phyloP scores from a whole-genome alignment of 129 eudicot genomes.

The Pseudognaphalium luteoalbum region DNA sequence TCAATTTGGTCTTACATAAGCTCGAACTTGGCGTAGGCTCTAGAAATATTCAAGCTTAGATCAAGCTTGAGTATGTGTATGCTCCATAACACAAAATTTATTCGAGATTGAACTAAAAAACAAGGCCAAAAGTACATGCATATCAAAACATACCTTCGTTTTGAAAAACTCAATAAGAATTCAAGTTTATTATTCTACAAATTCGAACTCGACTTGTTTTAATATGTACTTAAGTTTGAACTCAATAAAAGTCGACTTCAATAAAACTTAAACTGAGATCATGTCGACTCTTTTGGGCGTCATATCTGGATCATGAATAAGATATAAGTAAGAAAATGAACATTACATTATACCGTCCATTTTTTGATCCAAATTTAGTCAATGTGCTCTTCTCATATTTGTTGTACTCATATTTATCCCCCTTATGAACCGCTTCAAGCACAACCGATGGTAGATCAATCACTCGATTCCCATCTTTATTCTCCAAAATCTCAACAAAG shows the following conservation, averaged over 20 bases:
- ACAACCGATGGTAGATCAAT: slow-evolving; percentile 55
- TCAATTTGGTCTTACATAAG: background rate
- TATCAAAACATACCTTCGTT: background rate
- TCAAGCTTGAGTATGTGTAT: background rate
- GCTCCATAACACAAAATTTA: background rate
- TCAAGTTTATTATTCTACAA: background rate
- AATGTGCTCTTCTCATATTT: slow-evolving; percentile 36
- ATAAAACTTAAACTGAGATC: background rate
- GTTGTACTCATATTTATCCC: slow-evolving; percentile 20
- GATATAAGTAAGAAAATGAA: slow-evolving; percentile 27
- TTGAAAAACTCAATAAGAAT: background rate
- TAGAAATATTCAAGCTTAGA: background rate
- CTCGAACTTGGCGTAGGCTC: background rate
- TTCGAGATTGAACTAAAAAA: background rate
- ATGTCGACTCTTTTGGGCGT: background rate
- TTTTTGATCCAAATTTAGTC: slow-evolving; percentile 43
- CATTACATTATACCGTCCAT: slow-evolving; percentile 93
- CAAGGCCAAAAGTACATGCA: background rate
- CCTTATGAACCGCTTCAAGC: slow-evolving; percentile 29
- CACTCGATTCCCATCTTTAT: slow-evolving; percentile 34
- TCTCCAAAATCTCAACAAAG: slow-evolving; percentile 54
- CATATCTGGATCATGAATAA: slow-evolving; percentile 1
- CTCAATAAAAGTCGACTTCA: background rate
- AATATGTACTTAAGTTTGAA: background rate
- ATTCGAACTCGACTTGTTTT: background rate